Conservation (phyloP, 202 grass and related monocot species). For the Panicum virgatum region DNA sequence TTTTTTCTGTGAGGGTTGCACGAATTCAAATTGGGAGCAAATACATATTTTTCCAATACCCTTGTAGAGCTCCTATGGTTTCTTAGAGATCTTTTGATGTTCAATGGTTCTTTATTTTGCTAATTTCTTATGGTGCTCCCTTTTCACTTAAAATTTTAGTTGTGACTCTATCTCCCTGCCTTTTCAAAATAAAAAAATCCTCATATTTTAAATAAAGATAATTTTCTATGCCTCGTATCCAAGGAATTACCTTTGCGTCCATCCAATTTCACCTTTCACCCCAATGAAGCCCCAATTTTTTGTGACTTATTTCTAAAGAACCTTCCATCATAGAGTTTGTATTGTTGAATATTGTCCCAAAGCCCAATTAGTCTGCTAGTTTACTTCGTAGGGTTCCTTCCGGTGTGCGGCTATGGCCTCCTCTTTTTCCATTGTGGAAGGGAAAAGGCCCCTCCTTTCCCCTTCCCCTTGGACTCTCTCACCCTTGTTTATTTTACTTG, state of each 20-base stretch:
- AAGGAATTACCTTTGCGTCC: neutral
- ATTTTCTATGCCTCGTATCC: neutral
- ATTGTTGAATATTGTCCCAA: neutral
- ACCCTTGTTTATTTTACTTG: slow-evolving; percentile 35
- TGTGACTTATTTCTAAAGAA: neutral
- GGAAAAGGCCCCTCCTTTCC: slow-evolving; percentile 43
- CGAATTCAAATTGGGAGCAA: slow-evolving; percentile 7
- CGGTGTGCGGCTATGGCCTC: slow-evolving; percentile 29
- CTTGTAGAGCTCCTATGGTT: neutral
- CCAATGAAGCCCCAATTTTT: neutral
- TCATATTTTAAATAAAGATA: neutral
- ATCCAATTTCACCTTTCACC: slow-evolving; percentile 2
- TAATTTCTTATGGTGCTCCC: neutral
- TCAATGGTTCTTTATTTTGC: neutral
- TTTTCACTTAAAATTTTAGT: too few species aligned
- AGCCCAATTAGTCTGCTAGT: slow-evolving; percentile 12
- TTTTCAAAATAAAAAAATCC: neutral
- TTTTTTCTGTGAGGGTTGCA: neutral
- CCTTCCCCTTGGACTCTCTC: slow-evolving; percentile 31
- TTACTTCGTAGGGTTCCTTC: slow-evolving; percentile 48
- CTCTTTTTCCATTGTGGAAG: slow-evolving; percentile 52
- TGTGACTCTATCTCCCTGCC: neutral
- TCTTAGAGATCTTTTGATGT: too few species aligned
- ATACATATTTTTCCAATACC: neutral
- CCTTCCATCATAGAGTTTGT: neutral